These are phyloP conservation scores for Venturia oleaginea DNA, from an alignment of 2,329 filamentous ascomycete genomes.

Conservation along the genomic window DNA sequence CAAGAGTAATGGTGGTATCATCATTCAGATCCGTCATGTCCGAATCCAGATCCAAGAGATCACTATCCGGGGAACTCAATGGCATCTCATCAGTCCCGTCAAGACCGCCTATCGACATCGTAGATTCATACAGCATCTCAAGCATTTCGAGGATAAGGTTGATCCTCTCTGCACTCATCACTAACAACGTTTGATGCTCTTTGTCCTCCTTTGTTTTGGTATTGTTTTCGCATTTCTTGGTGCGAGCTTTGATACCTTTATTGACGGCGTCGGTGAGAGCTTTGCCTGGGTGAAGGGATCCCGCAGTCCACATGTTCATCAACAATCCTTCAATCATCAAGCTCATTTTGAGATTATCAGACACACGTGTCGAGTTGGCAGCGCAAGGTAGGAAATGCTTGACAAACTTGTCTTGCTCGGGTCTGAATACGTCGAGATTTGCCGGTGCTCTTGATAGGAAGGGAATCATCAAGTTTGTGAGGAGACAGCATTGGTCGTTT, in stretches of 20 bases:
- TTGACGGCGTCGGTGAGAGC: slow-evolving; percentile 1
- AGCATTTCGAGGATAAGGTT: not conserved
- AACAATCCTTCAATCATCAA: slow-evolving; percentile 58
- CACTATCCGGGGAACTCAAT: not conserved
- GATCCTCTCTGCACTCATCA: slow-evolving; percentile 12
- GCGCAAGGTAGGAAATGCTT: slow-evolving; percentile 56
- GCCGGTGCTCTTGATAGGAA: slow-evolving; percentile 38
- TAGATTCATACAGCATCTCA: not conserved
- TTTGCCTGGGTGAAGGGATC: not conserved
- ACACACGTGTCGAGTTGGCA: slow-evolving; percentile 49
- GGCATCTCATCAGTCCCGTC: not conserved
- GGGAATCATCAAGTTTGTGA: slow-evolving; percentile 36
- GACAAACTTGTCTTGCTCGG: slow-evolving; percentile 44
- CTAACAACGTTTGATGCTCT: not conserved
- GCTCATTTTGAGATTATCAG: slow-evolving; percentile 66
- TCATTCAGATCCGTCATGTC: not conserved
- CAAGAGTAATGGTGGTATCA: not conserved
- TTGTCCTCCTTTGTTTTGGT: not conserved
- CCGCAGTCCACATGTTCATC: slow-evolving; percentile 35
- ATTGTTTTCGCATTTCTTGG: slow-evolving; percentile 5
- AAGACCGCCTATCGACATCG: not conserved
- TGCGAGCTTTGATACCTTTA: slow-evolving; percentile 10
- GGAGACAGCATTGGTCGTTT: slow-evolving; percentile 39
- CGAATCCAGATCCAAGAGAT: not conserved
- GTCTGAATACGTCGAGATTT: slow-evolving; percentile 29